phyloP scores from a whole-genome alignment of 495 filamentous ascomycete species.

The Hypoxylon fragiforme region DNA sequence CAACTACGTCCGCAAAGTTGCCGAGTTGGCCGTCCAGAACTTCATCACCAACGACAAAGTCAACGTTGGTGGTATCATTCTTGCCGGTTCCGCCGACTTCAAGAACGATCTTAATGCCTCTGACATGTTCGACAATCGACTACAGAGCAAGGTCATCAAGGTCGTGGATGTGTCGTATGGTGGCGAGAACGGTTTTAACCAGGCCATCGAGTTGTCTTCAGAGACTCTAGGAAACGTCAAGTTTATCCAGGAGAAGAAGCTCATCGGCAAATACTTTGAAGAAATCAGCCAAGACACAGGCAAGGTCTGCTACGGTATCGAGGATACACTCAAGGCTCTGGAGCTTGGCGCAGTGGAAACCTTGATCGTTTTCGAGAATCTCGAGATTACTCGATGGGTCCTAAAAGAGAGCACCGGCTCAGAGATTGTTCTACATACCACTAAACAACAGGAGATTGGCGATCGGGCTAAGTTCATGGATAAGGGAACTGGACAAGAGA shows the following conservation, averaged over 20 bases:
- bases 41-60: slow-evolving; percentile 98
- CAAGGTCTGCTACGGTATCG: slow-evolving; percentile 94
- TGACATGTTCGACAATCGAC: slow-evolving; percentile 91
- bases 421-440: slow-evolving; percentile 81
- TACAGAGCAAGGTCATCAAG: slow-evolving; percentile 96
- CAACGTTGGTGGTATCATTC: slow-evolving; percentile 91
- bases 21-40: slow-evolving; percentile 95
- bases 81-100: slow-evolving; percentile 98
- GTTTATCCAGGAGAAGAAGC: slow-evolving; percentile 99
- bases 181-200: slow-evolving; percentile 99
- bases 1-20: slow-evolving; percentile 99
- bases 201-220: slow-evolving; percentile 91
- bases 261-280: slow-evolving; percentile 97
- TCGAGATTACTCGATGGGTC: slow-evolving; percentile 89
- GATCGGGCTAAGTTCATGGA: slow-evolving; percentile 88
- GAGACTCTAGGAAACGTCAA: slow-evolving; percentile 99
- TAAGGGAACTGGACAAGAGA: slow-evolving; percentile 92
- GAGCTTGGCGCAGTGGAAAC: slow-evolving; percentile 94
- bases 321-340: slow-evolving; percentile 96
- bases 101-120: slow-evolving; percentile 98
- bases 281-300: slow-evolving; percentile 97
- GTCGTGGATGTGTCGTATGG: slow-evolving; percentile 98
- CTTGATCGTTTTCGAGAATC: slow-evolving; percentile 96
- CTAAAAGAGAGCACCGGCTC: slow-evolving; percentile 74
- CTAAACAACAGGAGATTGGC: slow-evolving; percentile 74